Base-by-base conservation (phyloP, 441 rosid genomes). In the Gossypium gossypioides region DNA sequence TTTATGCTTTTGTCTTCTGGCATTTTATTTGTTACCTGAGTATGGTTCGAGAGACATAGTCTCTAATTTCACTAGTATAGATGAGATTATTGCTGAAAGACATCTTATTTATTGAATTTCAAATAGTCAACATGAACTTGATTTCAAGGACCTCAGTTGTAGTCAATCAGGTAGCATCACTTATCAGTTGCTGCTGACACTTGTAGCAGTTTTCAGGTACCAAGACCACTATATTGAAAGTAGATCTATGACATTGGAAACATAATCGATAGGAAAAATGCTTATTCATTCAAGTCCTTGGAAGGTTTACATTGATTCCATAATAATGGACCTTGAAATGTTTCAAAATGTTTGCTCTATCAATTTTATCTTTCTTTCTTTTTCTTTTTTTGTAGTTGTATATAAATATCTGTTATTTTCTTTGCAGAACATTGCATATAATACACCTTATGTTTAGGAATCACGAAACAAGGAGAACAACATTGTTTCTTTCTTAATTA, bases 241-340 rank as follows among this genome's bases (percentile, higher is more conserved):
- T 27, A 63, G 70, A 46, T 66, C 56, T 46, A 46, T 3, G 6
- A n/a, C 4, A 22, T 66, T 46, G 56, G 19, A 22, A 65, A 44
- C 69, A 65, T 65, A 32, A 21, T 42, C 4, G 4, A 65, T 27
- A 34, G 10, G n/a, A 59, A 59, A 59, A 6, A 34, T 18, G 13
- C 9, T 61, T 16, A 63, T 63, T 40, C 68, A 71, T 25, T 44
- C 44, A 55, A 13, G 29, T 42, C 10, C 16, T 40, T 18, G 34
- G 37, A 21, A 29, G 50, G 64, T 32, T 56, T 57, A 37, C 34
- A 6, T 70, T 22, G 54, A 70, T 56, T 70, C 12, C 15, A 3
- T 27, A 25, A 34, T 70, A 22, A 70, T 58, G 51, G 34, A 70
- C 73, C n/a, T 27, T n/a, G 71, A 48, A 21, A 48, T 50, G 37